These are phyloP conservation scores for Emmonsiellopsis sp. DNA, from an alignment of 2,329 filamentous ascomycete genomes.

Conservation along the genomic window DNA sequence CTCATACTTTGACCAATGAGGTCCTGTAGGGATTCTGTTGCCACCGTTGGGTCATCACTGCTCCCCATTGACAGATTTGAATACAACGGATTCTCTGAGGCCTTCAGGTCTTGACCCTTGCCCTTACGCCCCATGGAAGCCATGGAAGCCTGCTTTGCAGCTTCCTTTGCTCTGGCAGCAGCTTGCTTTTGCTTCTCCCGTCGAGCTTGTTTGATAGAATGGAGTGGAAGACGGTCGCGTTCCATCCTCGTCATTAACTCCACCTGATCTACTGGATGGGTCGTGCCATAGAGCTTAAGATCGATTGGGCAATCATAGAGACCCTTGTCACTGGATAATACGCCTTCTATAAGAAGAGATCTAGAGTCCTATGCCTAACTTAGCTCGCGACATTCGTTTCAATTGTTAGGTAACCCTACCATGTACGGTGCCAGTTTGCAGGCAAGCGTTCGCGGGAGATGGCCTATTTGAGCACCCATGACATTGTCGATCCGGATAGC, in stretches of 20 bases:
- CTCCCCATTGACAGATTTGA: constrained; percentile 28
- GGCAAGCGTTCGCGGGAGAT: constrained; percentile 60
- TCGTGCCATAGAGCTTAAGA: constrained; percentile 61
- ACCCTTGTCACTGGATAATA: constrained; percentile 58
- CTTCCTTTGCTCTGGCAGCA: constrained; percentile 26
- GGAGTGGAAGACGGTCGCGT: constrained; percentile 52
- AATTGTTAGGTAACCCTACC: constrained; percentile 32
- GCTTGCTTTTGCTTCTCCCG: constrained; percentile 45
- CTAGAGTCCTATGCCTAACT: constrained; percentile 40
- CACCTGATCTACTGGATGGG: constrained; percentile 43
- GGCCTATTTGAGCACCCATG: constrained; percentile 65
- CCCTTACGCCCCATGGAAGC: constrained; percentile 10
- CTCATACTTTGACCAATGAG: constrained; percentile 58
- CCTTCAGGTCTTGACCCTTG: constrained; percentile 19
- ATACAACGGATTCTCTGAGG: constrained; percentile 21
- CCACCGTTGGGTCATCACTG: constrained; percentile 14
- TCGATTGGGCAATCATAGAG: constrained; percentile 63
- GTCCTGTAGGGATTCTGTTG: constrained; percentile 46
- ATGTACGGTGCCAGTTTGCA: constrained; percentile 66
- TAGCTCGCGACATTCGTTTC: not conserved
- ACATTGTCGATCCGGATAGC: constrained; percentile 75
- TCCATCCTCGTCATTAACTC: constrained; percentile 55
- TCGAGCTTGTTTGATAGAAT: constrained; percentile 43
- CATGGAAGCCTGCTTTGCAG: constrained; percentile 23
- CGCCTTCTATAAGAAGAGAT: constrained; percentile 58